Base-by-base conservation (phyloP, 2,329 filamentous ascomycete species). In the Pseudogymnoascus sp. region DNA sequence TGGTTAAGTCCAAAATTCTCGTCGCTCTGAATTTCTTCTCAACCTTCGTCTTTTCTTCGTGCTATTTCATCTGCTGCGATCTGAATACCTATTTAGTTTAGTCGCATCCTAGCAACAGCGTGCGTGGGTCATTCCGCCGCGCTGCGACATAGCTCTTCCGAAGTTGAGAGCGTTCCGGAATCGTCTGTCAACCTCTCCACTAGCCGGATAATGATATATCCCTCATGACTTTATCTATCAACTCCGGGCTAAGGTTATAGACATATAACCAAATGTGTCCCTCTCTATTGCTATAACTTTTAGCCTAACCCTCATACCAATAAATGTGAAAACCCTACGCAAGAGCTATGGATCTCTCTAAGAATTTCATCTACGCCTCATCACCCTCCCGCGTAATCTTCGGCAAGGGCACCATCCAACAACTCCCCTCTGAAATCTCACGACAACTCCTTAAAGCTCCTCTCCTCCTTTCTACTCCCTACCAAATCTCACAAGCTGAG, bases 371-470 rank as follows among this genome's bases (percentile, higher is more conserved):
- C 68, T 85, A 84, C 73, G 82, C 78, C 63, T 70, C 78, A 47
- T 81, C 80, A 67, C 79, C 82, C 7, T 76, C 75, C 66, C 77
- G 81, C 5, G 79, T 86, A 63, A 73, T 85, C 66, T 85, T 86
- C 68, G 83, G 83, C 65, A 76, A 75, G 59, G 82, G 82, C 60
- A 82, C 79, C n/a, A 73, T 85, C 60, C 75, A 79, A 61, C 79
- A 79, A 66, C 72, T 80, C 10, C 72, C 77, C 8, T 73, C 73
- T 5, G 77, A 80, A 66, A 71, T 80, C 40, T 63, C 69, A 4
- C 72, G 79, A n/a, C 74, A 81, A 18, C 77, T 77, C 59, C 70
- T 82, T 44, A 77, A 76, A 21, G 75, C 77, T 6, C 82, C 83
- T 2, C 72, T 85, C 53, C 74, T 86, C 37, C 78, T 86, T 14